These are phyloP conservation scores for Corchorus capsularis DNA, from an alignment of 345 rosid genomes.

Conservation along the genomic window DNA sequence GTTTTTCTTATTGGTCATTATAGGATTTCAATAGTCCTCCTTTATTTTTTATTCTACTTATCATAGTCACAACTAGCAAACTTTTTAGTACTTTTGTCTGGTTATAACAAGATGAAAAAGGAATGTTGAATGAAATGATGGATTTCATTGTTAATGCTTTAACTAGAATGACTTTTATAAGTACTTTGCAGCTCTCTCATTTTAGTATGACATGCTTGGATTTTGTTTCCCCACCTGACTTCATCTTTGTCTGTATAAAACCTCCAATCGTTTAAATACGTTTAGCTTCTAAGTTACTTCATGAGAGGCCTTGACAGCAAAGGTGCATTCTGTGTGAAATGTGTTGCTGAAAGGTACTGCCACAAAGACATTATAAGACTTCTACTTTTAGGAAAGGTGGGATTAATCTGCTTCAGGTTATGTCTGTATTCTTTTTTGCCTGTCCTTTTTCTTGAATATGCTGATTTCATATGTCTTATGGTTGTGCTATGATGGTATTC, in stretches of 20 bases:
- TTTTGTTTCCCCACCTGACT: background rate
- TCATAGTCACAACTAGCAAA: slow-evolving; percentile 9
- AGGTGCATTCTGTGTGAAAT: background rate
- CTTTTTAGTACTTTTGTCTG: background rate
- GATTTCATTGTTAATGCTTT: slow-evolving; percentile 8
- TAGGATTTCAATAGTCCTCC: background rate
- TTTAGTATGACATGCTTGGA: background rate
- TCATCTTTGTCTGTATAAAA: background rate
- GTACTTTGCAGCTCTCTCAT: slow-evolving; percentile 2
- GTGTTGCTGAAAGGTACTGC: slow-evolving; percentile 11
- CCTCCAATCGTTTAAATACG: background rate
- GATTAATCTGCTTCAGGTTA: background rate
- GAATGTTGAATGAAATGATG: background rate
- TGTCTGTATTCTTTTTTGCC: background rate
- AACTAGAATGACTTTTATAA: background rate
- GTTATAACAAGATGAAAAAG: background rate
- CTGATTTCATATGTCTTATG: too few relatives aligned
- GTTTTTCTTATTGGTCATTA: background rate
- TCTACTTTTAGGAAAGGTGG: background rate
- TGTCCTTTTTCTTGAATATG: too few relatives aligned
- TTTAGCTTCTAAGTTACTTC: slow-evolving; percentile 1
- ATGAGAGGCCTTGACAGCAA: background rate
- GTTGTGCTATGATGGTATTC: too few relatives aligned
- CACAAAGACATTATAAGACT: background rate
- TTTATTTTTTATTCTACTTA: slow-evolving; percentile 12